Evolutionary conservation across 441 rosid genomes (phyloP), one percentile per base, ranked within the genome.

Genomic region (Raphanus hybrid): DNA sequence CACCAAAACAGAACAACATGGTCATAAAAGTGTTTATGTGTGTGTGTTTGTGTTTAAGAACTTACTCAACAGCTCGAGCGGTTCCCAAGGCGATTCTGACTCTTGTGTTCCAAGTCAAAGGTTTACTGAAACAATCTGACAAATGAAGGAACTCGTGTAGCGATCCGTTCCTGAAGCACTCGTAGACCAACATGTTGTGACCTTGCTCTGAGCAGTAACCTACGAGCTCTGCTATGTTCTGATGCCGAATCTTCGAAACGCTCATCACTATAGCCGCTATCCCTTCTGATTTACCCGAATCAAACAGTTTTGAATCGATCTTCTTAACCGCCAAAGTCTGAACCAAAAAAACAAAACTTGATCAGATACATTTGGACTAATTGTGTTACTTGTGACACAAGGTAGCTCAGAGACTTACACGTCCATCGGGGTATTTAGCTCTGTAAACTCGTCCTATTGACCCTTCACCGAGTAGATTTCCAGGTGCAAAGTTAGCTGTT

Each of bases 81-180:
- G 93, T 84, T 69, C 97, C 96, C 54, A 96, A 78, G 76, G 98
- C 97, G 77, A 96, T 96, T 80, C 89, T 81, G 78, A 96, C 87
- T 81, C 99, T 85, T 52, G 99, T 96, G 74, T 92, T 96, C 99
- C 99, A 96, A 78, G 99, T 93, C 39, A 96, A 75, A 7, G 98
- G 99, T 60, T 86, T 96, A 86, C 98, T 92, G 26, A 82, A 96
- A 79, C 88, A 94, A 79, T 90, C 97, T 4, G 97, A 90, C 71
- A 87, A 27, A 74, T 96, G 99, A 16, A 96, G 89, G 76, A 91
- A 93, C 74, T 90, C 98, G 34, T 96, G 88, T 35, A 96, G 89
- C 10, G 99, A 96, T 65, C 99, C 97, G 74, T 96, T 93, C 87
- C 91, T 86, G 82, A 64, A 90, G 77, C 81, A 90, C 67, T 93